Evolutionary conservation across 352 stramenopile genomes (phyloP).

Genomic region (Lagenidium giganteum): DNA sequence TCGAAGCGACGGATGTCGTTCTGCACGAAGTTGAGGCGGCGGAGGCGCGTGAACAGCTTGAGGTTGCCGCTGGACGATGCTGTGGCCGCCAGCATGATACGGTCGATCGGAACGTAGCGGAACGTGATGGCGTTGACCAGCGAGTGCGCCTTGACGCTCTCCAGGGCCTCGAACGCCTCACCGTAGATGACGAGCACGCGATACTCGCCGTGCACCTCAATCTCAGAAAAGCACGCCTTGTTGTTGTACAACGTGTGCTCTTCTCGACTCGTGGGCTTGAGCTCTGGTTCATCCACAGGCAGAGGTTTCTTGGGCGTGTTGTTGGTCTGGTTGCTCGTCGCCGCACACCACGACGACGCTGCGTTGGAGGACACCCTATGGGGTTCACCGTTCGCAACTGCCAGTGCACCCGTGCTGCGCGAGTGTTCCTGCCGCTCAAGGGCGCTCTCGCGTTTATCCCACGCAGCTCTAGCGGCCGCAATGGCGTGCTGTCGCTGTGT

Average conservation of each 20-base stretch:
- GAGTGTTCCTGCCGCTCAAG: not conserved
- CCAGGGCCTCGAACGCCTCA: conserved; percentile 55
- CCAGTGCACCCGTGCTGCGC: not conserved
- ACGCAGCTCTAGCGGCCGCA: conserved; percentile 31
- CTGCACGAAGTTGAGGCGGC: conserved; percentile 51
- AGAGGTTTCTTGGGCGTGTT: not conserved
- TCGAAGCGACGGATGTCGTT: conserved; percentile 66
- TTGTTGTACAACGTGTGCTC: conserved; percentile 44
- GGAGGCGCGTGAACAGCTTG: conserved; percentile 53
- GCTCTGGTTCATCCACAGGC: conserved; percentile 26
- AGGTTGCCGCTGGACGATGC: conserved; percentile 31
- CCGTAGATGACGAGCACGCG: conserved; percentile 66
- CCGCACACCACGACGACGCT: too few species aligned
- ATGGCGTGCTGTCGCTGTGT: conserved; percentile 44
- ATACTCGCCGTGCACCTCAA: conserved; percentile 68
- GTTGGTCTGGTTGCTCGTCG: conserved; percentile 3
- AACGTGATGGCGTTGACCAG: conserved; percentile 65
- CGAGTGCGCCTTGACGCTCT: conserved; percentile 42
- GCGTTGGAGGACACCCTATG: too few species aligned
- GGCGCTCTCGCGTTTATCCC: conserved; percentile 26
- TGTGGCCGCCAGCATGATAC: conserved; percentile 27
- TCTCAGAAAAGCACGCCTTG: conserved; percentile 57
- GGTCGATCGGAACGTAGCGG: conserved; percentile 43
- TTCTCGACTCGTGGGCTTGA: conserved; percentile 36
- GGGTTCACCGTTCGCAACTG: too few species aligned